Base-by-base conservation (phyloP, 2,329 filamentous ascomycete species). In the Aspergillus quadrilineatus region DNA sequence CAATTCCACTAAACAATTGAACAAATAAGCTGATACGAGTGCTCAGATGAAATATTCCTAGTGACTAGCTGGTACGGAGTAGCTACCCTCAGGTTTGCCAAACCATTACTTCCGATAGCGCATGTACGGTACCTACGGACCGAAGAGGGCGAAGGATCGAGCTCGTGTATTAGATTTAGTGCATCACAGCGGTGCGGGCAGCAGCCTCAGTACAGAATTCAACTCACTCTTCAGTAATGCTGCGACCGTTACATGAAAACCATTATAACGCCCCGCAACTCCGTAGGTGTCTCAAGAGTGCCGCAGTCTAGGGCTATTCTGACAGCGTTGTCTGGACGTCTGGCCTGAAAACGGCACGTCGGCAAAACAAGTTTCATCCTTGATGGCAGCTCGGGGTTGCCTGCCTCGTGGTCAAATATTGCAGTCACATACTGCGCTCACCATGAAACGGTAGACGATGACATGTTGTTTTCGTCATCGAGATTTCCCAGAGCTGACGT, bases 281-380 rank as follows among this genome's bases (percentile, higher is more conserved):
- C 14, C 17, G 12, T 15, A 9, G 12, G 26, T 32, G 44, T 46
- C 28, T 46, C 44, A 46, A n/a, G 30, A 17, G 4, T 46, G 26
- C 44, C 44, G 44, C 28, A 46, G 44, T 46, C 44, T 32, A 7
- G 44, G 29, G 44, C 29, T 12, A 10, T 46, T 28, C 14, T 15
- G 26, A 29, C 22, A 14, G 22, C 17, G 17, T 42, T 22, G n/a
- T 42, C 17, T 17, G 32, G 34, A 17, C 29, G 8, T 22, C 44
- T 22, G 30, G n/a, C 15, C 14, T 47, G 29, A 15, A 15, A 9
- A 22, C 44, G 44, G 44, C 44, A 47, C n/a, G 41, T 44, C 41
- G 41, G 41, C 22, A 44, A 41, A 41, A 28, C 44, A 34, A 12
- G 44, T 47, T 47, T 47, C 44, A 47, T 34, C n/a, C 44, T 47